Percentiles rank a stretch among this genome's conserved stretches.
phyloP scores from a whole-genome alignment of 306 rosid genomes.

The Glycine soja region DNA sequence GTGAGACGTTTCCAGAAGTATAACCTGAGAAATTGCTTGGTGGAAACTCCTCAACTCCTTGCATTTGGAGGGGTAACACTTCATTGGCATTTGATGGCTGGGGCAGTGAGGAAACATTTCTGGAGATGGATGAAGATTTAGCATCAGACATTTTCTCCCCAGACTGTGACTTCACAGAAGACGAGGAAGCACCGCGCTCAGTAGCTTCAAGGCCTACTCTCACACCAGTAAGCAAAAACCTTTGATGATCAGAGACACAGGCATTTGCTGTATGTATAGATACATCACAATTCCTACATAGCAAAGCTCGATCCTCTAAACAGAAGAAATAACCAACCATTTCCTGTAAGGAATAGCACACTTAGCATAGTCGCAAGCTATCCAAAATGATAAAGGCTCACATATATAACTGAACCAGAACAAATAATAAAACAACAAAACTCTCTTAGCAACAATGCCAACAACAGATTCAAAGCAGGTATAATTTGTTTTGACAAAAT shows the following conservation, averaged over 20 bases:
- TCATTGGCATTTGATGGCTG: constrained; percentile 13
- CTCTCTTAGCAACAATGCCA: background rate
- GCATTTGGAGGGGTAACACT: constrained; percentile 2
- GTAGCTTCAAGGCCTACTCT: constrained; percentile 74
- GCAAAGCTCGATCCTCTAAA: constrained; percentile 87
- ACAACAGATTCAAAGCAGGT: background rate
- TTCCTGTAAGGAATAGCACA: constrained; percentile 60
- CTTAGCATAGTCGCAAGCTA: constrained; percentile 19
- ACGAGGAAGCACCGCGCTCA: constrained; percentile 55
- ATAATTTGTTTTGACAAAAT: background rate
- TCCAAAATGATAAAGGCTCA: constrained; percentile 7
- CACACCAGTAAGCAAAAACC: constrained; percentile 83
- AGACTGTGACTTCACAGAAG: constrained; percentile 55
- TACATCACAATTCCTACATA: constrained; percentile 89
- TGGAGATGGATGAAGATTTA: constrained; percentile 51
- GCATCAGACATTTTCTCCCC: constrained; percentile 56
- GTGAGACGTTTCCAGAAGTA: constrained; percentile 22
- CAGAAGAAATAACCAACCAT: constrained; percentile 89
- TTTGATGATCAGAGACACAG: constrained; percentile 67
- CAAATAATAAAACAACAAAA: background rate
- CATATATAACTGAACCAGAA: background rate
- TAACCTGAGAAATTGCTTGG: constrained; percentile 1
- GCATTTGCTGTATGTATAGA: constrained; percentile 72
- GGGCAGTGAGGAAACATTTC: constrained; percentile 45
- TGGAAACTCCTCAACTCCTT: background rate